Conservation (phyloP, 495 filamentous ascomycete species). For the Thozetella sp. region DNA sequence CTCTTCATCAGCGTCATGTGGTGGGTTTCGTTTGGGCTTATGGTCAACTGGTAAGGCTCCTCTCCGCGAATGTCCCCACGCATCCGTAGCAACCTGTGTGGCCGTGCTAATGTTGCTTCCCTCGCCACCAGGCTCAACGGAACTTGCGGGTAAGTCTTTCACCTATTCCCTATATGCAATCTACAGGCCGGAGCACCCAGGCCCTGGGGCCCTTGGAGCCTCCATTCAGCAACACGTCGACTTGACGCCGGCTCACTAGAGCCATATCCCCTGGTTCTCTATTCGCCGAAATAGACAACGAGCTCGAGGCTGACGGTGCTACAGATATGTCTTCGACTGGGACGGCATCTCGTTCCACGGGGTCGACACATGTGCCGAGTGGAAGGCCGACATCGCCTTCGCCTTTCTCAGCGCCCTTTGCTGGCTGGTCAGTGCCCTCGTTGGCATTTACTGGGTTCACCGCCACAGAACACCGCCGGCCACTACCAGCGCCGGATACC, state of each 20-base stretch:
- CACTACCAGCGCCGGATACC: slow-evolving; percentile 15
- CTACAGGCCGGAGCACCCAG: too few species aligned
- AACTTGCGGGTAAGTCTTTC: slow-evolving; percentile 70
- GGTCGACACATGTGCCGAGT: slow-evolving; percentile 61
- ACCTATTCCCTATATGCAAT: slow-evolving; percentile 44
- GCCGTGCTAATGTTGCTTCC: not conserved
- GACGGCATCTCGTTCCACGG: slow-evolving; percentile 87
- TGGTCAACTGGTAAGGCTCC: slow-evolving; percentile 50
- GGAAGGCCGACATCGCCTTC: slow-evolving; percentile 70
- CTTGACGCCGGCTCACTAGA: too few species aligned
- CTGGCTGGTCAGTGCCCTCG: slow-evolving; percentile 63
- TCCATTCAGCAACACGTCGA: too few species aligned
- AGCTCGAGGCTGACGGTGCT: not conserved
- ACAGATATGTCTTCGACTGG: slow-evolving; percentile 84
- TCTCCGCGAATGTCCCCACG: not conserved
- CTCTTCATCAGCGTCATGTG: slow-evolving; percentile 60
- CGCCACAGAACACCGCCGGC: slow-evolving; percentile 20
- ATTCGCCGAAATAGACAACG: not conserved
- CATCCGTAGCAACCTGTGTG: not conserved
- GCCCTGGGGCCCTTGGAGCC: too few species aligned
- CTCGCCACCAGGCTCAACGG: slow-evolving; percentile 19
- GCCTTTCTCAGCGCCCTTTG: slow-evolving; percentile 66
- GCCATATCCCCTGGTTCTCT: not conserved
- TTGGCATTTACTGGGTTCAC: slow-evolving; percentile 49
- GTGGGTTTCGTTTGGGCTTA: slow-evolving; percentile 66